These are phyloP conservation scores for Annona squamosa DNA, from an alignment of 164 flowering plant species.

Conservation along the genomic window DNA sequence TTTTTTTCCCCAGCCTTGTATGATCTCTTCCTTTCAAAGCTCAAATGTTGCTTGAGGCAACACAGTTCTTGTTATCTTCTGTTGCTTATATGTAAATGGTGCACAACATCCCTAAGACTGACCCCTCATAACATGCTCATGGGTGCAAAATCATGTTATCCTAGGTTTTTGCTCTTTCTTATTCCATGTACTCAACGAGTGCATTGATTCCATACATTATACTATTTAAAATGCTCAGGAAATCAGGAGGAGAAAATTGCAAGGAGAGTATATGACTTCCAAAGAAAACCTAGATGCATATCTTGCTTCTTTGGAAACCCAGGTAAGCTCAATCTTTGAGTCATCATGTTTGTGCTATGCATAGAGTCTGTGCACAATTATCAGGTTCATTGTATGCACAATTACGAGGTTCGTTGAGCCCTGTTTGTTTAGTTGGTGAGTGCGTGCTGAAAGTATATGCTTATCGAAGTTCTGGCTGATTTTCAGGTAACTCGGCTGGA, in stretches of 20 bases:
- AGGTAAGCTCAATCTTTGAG: conserved; percentile 24
- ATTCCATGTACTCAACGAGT: neutral
- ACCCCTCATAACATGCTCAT: no score
- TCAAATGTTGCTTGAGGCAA: neutral
- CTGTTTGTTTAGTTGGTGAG: neutral
- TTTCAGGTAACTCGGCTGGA: conserved; percentile 55
- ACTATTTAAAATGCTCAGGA: conserved; percentile 35
- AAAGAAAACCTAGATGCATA: conserved; percentile 31
- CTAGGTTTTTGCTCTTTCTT: neutral
- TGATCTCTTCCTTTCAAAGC: neutral
- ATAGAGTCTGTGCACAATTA: neutral
- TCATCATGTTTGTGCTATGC: neutral
- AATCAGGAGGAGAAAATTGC: conserved; percentile 47
- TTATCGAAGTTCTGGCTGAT: neutral
- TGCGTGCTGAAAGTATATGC: neutral
- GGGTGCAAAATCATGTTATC: no score
- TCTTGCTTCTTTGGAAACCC: conserved; percentile 37
- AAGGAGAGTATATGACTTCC: conserved; percentile 23
- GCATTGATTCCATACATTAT: neutral
- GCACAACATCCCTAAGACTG: no score
- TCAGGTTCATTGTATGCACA: neutral
- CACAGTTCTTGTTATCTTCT: neutral
- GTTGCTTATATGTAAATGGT: neutral
- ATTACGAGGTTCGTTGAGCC: neutral
- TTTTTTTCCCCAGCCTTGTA: no score